Evolutionary conservation across 1,284 basidiomycete species (phyloP).

Genomic region (Erythrobasidium hasegawianum): DNA sequence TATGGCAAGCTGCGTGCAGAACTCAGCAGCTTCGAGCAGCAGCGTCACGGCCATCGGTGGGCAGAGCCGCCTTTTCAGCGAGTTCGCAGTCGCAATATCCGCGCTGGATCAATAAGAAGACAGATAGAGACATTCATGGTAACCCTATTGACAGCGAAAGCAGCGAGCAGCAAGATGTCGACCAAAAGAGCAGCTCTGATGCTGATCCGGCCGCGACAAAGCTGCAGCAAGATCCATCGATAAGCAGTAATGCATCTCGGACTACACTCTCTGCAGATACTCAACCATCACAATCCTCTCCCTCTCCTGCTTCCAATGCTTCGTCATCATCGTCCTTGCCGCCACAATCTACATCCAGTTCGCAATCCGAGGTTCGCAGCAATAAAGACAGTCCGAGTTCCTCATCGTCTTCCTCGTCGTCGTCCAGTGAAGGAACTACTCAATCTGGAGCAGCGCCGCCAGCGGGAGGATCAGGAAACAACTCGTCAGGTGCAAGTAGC

Average conservation of each 20-base stretch:
- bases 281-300: conserved; percentile 2
- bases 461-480: conserved; percentile 1
- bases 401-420: conserved; percentile 1
- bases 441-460: conserved; percentile 13
- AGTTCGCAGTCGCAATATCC: conserved; percentile 7
- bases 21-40: conserved; percentile 9
- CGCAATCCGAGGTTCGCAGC: conserved; percentile 6
- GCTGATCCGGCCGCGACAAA: background rate
- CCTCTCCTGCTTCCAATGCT: background rate
- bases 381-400: background rate
- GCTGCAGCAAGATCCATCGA: background rate
- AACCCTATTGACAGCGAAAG: conserved; percentile 7
- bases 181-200: background rate
- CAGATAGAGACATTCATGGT: conserved; percentile 2
- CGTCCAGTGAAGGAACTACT: conserved; percentile 11
- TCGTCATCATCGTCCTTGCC: conserved; percentile 15
- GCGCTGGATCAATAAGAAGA: conserved; percentile 32
- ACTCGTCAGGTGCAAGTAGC: background rate
- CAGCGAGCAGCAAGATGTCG: no score
- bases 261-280: background rate
- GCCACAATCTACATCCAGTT: conserved; percentile 16
- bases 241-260: background rate
- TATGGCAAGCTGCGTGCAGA: conserved; percentile 23
- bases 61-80: conserved; percentile 8
- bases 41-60: conserved; percentile 10